phyloP scores from a whole-genome alignment of 805 yeast species.

The Myxozyma sirexii region DNA sequence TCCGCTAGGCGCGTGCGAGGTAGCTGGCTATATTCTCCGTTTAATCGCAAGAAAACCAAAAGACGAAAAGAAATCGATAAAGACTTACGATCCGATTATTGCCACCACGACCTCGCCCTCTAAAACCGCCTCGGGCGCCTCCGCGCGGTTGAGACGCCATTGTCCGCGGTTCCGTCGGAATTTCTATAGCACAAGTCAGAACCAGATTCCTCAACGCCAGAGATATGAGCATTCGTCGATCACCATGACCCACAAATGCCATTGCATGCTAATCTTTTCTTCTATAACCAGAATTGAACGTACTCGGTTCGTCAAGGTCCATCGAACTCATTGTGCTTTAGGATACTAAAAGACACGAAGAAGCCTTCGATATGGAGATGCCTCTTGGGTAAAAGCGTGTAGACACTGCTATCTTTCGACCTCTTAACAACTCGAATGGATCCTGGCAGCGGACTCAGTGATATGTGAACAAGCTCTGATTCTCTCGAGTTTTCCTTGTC shows the following conservation, averaged over 20 bases:
- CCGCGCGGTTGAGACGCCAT: background rate
- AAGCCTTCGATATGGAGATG: background rate
- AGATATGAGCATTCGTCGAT: background rate
- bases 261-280: background rate
- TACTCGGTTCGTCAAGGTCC: conserved; percentile 24
- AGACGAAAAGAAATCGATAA: background rate
- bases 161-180: background rate
- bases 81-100: conserved; percentile 1
- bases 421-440: too few relatives aligned
- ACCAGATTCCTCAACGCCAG: too few relatives aligned
- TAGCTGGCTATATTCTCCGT: too few relatives aligned
- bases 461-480: too few relatives aligned
- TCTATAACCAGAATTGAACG: background rate
- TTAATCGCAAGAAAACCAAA: too few relatives aligned
- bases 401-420: too few relatives aligned
- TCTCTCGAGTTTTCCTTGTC: too few relatives aligned
- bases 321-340: conserved; percentile 19
- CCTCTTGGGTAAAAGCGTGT: background rate
- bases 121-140: background rate
- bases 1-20: conserved; percentile 24
- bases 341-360: background rate
- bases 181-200: background rate
- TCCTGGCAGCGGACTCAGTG: too few relatives aligned
- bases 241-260: background rate
- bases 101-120: conserved; percentile 6